Evolutionary conservation across 768 basidiomycete species (phyloP).

Genomic region (Pleurotus citrinopileatus): DNA sequence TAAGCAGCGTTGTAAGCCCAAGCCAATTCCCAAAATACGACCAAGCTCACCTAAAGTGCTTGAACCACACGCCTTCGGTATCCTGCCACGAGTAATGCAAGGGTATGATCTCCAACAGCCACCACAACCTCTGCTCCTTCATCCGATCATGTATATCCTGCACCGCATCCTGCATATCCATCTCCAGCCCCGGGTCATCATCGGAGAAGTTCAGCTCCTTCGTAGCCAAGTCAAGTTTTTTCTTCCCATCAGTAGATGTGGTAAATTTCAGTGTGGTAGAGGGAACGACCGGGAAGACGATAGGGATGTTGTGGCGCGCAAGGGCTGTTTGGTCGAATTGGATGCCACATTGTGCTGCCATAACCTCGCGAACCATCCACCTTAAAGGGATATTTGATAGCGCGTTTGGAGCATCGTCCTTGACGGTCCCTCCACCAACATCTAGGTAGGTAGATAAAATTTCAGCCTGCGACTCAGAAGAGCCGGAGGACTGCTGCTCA

Average conservation of each 20-base stretch:
- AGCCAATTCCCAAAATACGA: no score
- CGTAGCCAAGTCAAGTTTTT: background rate
- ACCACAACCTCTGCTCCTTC: conserved; percentile 47
- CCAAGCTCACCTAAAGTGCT: conserved; percentile 45
- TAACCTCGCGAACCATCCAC: conserved; percentile 78
- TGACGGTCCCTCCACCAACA: conserved; percentile 63
- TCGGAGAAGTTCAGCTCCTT: background rate
- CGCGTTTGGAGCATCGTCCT: conserved; percentile 36
- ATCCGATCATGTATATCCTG: conserved; percentile 55
- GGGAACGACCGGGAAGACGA: conserved; percentile 1
- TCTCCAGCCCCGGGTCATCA: conserved; percentile 4
- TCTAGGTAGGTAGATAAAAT: conserved; percentile 35
- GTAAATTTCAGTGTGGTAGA: conserved; percentile 11
- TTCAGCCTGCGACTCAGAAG: background rate
- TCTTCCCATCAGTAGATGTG: conserved; percentile 11
- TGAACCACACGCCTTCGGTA: conserved; percentile 49
- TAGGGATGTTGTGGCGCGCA: conserved; percentile 35
- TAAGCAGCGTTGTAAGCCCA: conserved; percentile 20
- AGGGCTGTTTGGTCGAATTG: conserved; percentile 53
- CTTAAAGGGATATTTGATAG: conserved; percentile 63
- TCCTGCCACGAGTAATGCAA: conserved; percentile 56
- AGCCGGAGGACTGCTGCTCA: conserved; percentile 38
- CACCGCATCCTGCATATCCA: conserved; percentile 37
- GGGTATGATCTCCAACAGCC: conserved; percentile 71
- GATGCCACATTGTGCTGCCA: conserved; percentile 56